A percentile compares a stretch with the other conserved stretches of the same genome.
phyloP scores from a whole-genome alignment of 192 early-diverging fungal species.

The Thoreauomyces humboldtii region DNA sequence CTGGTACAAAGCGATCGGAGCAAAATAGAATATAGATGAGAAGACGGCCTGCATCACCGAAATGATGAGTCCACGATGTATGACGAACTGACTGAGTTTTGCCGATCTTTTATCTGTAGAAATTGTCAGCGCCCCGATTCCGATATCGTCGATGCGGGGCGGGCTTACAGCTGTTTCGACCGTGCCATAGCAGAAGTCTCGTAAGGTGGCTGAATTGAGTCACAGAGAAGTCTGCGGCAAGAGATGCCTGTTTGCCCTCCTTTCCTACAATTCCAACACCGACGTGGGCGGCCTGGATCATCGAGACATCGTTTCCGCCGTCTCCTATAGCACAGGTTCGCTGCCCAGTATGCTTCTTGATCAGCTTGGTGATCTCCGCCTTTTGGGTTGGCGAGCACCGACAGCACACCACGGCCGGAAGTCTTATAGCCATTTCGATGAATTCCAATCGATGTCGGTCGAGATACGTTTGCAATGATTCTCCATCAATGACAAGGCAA shows the following conservation, averaged over 20 bases:
- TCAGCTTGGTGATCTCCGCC: slow-evolving; percentile 81
- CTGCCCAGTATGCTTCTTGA: slow-evolving; percentile 62
- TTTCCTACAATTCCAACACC: slow-evolving; percentile 96
- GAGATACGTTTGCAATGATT: slow-evolving; percentile 73
- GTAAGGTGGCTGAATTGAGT: slow-evolving; percentile 86
- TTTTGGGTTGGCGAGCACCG: slow-evolving; percentile 97
- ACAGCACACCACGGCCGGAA: slow-evolving; percentile 91
- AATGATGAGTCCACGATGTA: slow-evolving; percentile 95
- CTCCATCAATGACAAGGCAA: slow-evolving; percentile 89
- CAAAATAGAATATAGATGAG: slow-evolving; percentile 93
- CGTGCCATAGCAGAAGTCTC: slow-evolving; percentile 89
- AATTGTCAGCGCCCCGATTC: not conserved
- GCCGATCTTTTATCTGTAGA: slow-evolving; percentile 71
- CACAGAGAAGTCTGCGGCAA: slow-evolving; percentile 92
- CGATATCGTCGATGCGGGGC: slow-evolving; percentile 37
- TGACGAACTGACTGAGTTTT: slow-evolving; percentile 93
- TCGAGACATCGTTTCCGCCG: slow-evolving; percentile 95
- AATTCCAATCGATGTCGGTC: slow-evolving; percentile 76
- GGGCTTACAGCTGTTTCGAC: slow-evolving; percentile 83
- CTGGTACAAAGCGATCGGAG: slow-evolving; percentile 93
- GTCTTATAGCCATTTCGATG: slow-evolving; percentile 67
- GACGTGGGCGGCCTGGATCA: slow-evolving; percentile 97
- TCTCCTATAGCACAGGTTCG: slow-evolving; percentile 89
- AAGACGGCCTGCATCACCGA: slow-evolving; percentile 98
- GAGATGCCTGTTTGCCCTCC: slow-evolving; percentile 91